A percentile compares a stretch with the other conserved stretches of the same genome.
phyloP scores from a whole-genome alignment of 257 asterid genomes.

The Ilex aquifolium region DNA sequence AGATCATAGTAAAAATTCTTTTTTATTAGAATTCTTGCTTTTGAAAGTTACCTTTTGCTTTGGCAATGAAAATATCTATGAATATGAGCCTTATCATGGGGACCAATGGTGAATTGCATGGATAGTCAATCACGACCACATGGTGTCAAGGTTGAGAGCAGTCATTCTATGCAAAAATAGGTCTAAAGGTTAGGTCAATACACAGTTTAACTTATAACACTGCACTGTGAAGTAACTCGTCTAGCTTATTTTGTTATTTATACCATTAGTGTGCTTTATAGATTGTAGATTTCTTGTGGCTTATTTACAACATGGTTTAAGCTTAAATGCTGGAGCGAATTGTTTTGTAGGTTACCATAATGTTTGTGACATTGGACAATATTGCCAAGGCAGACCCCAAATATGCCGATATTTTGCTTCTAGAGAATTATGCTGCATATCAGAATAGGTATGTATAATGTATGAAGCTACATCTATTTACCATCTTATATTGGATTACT shows the following conservation, averaged over 20 bases:
- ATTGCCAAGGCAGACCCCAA: slow-evolving; percentile 83
- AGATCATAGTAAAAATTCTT: too few species aligned
- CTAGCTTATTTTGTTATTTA: background rate
- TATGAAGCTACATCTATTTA: background rate
- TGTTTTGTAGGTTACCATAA: slow-evolving; percentile 76
- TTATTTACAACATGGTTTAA: slow-evolving; percentile 16
- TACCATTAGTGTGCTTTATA: slow-evolving; percentile 2
- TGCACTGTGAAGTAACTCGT: too few species aligned
- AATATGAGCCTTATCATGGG: too few species aligned
- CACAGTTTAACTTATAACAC: too few species aligned
- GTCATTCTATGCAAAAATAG: too few species aligned
- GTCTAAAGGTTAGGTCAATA: too few species aligned
- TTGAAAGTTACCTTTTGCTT: too few species aligned
- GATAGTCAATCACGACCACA: too few species aligned
- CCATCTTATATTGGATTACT: background rate
- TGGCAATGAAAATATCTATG: too few species aligned
- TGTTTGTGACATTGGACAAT: slow-evolving; percentile 96
- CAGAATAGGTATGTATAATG: slow-evolving; percentile 71
- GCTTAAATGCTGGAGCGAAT: slow-evolving; percentile 2
- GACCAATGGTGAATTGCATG: too few species aligned
- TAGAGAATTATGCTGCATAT: slow-evolving; percentile 97
- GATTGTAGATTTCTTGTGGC: slow-evolving; percentile 5
- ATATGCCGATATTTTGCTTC: slow-evolving; percentile 71
- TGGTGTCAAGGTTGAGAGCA: too few species aligned
- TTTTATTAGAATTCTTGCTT: too few species aligned